Evolutionary conservation across 345 rosid genomes (phyloP).

Genomic region (Gossypium ekmanianum): DNA sequence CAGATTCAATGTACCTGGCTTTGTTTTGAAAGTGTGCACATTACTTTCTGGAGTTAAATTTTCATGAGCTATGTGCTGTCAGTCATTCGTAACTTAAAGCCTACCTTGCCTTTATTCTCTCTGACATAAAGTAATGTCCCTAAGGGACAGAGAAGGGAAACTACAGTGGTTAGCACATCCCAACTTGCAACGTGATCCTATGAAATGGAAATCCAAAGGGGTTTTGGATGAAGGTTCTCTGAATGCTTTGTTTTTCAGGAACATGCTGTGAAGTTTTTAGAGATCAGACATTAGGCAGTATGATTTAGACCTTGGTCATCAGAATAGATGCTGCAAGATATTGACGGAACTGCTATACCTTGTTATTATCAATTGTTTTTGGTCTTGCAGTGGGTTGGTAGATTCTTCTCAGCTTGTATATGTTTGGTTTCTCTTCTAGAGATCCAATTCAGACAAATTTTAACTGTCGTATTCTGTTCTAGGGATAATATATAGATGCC

Average conservation of each 20-base stretch:
- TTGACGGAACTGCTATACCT: background rate
- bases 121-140: background rate
- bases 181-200: background rate
- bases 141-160: background rate
- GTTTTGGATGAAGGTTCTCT: background rate
- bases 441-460: background rate
- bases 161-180: background rate
- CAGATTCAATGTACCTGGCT: background rate
- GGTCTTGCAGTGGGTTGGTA: background rate
- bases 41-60: background rate
- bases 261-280: background rate
- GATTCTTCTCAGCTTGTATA: background rate
- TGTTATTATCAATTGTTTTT: background rate
- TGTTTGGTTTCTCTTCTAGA: background rate
- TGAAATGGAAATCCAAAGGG: background rate
- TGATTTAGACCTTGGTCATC: background rate
- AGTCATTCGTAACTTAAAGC: background rate
- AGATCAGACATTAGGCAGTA: background rate
- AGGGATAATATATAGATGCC: background rate
- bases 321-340: background rate
- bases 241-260: background rate
- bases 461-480: background rate
- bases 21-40: conserved; percentile 1
- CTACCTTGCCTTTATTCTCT: background rate
- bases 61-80: background rate